phyloP scores from a whole-genome alignment of 2,329 filamentous ascomycete genomes.

The Herpotrichia juniperi region DNA sequence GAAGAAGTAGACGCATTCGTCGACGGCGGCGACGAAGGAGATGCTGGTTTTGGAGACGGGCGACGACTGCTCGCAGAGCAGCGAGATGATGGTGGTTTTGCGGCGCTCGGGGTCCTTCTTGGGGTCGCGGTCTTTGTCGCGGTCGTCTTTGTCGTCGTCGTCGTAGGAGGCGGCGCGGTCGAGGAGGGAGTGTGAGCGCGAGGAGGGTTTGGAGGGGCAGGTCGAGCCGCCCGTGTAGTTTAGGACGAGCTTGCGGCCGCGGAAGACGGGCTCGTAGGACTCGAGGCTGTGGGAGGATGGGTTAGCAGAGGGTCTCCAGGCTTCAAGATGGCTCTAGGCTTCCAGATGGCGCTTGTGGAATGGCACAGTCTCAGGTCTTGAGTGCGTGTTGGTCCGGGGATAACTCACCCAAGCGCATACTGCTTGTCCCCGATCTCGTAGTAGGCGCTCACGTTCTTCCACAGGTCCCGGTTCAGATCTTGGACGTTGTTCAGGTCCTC shows the following conservation, averaged over 20 bases:
- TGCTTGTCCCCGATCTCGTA: conserved; percentile 70
- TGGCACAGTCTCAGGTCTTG: neutral
- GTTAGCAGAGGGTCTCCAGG: conserved; percentile 22
- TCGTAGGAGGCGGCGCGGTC: conserved; percentile 50
- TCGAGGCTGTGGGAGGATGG: conserved; percentile 54
- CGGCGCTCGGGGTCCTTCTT: conserved; percentile 61
- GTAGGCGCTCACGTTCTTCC: conserved; percentile 79
- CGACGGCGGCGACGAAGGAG: conserved; percentile 86
- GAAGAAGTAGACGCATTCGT: conserved; percentile 96
- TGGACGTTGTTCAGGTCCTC: conserved; percentile 67
- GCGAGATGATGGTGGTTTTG: conserved; percentile 87
- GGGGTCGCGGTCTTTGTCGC: conserved; percentile 38
- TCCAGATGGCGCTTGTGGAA: too few species aligned
- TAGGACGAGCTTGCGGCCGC: conserved; percentile 68
- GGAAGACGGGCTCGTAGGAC: conserved; percentile 59
- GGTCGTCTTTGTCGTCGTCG: conserved; percentile 42
- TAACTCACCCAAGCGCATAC: conserved; percentile 75
- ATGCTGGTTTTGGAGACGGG: conserved; percentile 72
- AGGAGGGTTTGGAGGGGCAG: conserved; percentile 46
- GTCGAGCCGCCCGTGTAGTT: conserved; percentile 59
- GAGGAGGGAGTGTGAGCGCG: conserved; percentile 25
- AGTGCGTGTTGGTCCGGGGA: neutral
- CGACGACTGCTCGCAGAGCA: conserved; percentile 91
- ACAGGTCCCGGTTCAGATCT: conserved; percentile 66
- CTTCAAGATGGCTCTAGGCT: neutral